Evolutionary conservation across 2,329 filamentous ascomycete genomes (phyloP), one percentile per base, ranked within the genome.

Genomic region (Fusarium sp.): DNA sequence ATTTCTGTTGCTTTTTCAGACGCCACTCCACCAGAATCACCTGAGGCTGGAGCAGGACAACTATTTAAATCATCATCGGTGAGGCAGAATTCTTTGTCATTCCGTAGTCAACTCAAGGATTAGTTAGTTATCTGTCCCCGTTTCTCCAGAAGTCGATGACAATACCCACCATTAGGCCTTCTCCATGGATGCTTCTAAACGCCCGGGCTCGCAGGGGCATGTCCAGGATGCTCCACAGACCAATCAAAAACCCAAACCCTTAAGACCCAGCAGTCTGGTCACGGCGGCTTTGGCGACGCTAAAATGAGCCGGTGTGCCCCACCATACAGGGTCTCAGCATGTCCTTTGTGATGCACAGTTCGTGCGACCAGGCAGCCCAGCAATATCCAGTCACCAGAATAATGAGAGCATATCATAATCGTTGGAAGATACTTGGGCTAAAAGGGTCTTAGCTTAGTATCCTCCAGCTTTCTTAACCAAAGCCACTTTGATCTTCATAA

Each of bases 191-290:
- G 55, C 51, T 62, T 49, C 36, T 68, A 58, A 66, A 67, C 66
- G 68, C 68, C 71, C 58, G 56, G 56, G 56, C 65, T 41, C 36
- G 43, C 55, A 63, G 45, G 60, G 65, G 39, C 42, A 20, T 36
- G 36, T 48, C 66, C 51, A 59, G 60, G 55, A 42, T 63, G 40
- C 35, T 49, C 56, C 57, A 58, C 59, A 58, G 55, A 46, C 72
- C 72, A 74, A 64, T 74, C 58, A 73, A 63, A 37, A 59, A 18
- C 51, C 56, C 54, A 56, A 51, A 35, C 64, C 64, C 29, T 45
- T 39, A 55, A 65, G 63, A 66, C 69, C 75, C 75, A 72, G 72
- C 71, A 75, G 76, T 77, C 69, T 78, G 74, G 76, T 76, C 75
- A 70, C 69, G 75, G 76, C 74, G 75, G 72, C 69, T 74, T 71